Evolutionary conservation across 169 alveolate genomes (phyloP).

Genomic region (Perkinsus chesapeaki): DNA sequence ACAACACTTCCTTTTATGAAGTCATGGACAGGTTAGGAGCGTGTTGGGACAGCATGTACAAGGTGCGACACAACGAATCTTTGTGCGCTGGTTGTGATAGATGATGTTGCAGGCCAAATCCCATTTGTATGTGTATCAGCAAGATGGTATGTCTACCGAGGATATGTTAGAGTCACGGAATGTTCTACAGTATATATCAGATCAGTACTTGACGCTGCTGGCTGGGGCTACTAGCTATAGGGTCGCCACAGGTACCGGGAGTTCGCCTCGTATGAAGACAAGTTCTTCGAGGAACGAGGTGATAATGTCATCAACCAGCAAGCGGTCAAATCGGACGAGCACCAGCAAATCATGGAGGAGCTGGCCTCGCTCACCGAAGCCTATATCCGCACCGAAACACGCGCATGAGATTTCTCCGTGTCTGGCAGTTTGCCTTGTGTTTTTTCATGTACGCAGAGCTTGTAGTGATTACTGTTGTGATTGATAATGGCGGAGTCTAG

Average conservation of each 20-base stretch:
- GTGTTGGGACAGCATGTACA: conserved; percentile 6
- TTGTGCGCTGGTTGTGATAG: not conserved
- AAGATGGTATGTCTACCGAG: conserved; percentile 7
- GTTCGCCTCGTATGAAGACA: conserved; percentile 8
- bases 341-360: not conserved
- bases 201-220: not conserved
- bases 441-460: not conserved
- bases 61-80: not conserved
- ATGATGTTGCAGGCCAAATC: not conserved
- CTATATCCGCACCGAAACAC: not conserved
- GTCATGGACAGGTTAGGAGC: conserved; percentile 3
- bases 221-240: not conserved
- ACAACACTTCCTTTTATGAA: not conserved
- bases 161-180: conserved; percentile 5
- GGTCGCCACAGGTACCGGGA: not conserved
- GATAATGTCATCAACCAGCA: not conserved
- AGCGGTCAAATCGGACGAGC: not conserved
- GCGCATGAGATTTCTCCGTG: not conserved
- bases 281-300: no score
- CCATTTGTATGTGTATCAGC: conserved; percentile 6
- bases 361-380: not conserved
- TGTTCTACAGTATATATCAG: not conserved
- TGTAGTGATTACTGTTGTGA: not conserved
- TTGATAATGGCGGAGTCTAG: not conserved
- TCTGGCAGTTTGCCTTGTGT: not conserved